phyloP scores from a whole-genome alignment of 768 basidiomycete species.

The Trametes gibbosa region DNA sequence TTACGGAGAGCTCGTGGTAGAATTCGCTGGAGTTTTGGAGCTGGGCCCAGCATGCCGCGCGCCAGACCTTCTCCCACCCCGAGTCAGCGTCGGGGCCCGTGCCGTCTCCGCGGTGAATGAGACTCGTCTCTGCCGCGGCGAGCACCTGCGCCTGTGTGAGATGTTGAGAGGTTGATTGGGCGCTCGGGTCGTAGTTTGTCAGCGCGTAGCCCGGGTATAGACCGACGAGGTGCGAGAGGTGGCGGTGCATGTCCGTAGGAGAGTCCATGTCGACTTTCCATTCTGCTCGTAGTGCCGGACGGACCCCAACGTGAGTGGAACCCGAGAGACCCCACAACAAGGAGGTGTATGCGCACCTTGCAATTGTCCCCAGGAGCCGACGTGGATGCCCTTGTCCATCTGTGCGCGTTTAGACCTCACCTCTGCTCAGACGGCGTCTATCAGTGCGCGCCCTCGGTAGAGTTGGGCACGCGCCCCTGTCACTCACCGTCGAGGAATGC shows the following conservation, averaged over 20 bases:
- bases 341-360: conserved; percentile 52
- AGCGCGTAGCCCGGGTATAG: conserved; percentile 77
- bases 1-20: conserved; percentile 63
- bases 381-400: conserved; percentile 73
- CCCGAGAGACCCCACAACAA: neutral
- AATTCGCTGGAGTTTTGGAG: conserved; percentile 53
- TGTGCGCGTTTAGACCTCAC: conserved; percentile 51
- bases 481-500: conserved; percentile 56
- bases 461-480: neutral
- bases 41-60: conserved; percentile 75
- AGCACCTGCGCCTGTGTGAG: conserved; percentile 57
- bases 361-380: conserved; percentile 75
- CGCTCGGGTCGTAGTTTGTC: conserved; percentile 45
- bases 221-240: conserved; percentile 75
- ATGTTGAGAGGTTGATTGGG: conserved; percentile 40
- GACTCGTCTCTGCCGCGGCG: conserved; percentile 52
- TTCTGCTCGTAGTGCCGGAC: conserved; percentile 39
- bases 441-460: too few relatives aligned
- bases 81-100: conserved; percentile 70
- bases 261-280: conserved; percentile 77
- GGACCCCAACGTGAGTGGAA: neutral
- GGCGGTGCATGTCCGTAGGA: conserved; percentile 65
- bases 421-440: conserved; percentile 36
- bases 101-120: conserved; percentile 68
- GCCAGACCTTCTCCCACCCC: conserved; percentile 81